phyloP scores from a whole-genome alignment of 176 grass and related monocot species.

The Rhipidocladum racemiflorum region DNA sequence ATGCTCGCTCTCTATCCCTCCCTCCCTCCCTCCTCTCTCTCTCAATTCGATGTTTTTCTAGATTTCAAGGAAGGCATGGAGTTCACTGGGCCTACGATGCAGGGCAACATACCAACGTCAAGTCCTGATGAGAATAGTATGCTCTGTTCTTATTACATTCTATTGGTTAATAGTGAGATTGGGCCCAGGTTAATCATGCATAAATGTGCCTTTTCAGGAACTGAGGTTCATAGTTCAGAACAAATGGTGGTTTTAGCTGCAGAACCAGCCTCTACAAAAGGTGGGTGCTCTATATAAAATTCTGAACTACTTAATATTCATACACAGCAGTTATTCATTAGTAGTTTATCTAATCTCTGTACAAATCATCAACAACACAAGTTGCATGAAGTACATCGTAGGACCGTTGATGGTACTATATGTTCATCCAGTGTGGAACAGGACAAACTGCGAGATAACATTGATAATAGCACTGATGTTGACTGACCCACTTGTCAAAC shows the following conservation, averaged over 20 bases:
- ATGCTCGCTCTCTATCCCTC: no score
- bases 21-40: no score
- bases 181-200: conserved; percentile 2
- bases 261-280: conserved; percentile 15
- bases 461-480: not conserved
- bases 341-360: conserved; percentile 6
- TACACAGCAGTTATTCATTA: not conserved
- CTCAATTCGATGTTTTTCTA: conserved; percentile 17
- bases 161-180: not conserved
- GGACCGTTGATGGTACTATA: not conserved
- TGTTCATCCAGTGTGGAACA: not conserved
- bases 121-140: conserved; percentile 18
- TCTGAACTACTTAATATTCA: not conserved
- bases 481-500: not conserved
- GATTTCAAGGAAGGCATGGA: not conserved
- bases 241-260: conserved; percentile 8
- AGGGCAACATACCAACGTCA: not conserved
- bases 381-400: conserved; percentile 14
- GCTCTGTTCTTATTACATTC: not conserved
- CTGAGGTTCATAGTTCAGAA: conserved; percentile 21
- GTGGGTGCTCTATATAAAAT: conserved; percentile 18
- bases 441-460: not conserved
- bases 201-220: conserved; percentile 31
- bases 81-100: not conserved
- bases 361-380: conserved; percentile 17